phyloP scores from a whole-genome alignment of 768 basidiomycete species.

The Leccinum uliginosum region DNA sequence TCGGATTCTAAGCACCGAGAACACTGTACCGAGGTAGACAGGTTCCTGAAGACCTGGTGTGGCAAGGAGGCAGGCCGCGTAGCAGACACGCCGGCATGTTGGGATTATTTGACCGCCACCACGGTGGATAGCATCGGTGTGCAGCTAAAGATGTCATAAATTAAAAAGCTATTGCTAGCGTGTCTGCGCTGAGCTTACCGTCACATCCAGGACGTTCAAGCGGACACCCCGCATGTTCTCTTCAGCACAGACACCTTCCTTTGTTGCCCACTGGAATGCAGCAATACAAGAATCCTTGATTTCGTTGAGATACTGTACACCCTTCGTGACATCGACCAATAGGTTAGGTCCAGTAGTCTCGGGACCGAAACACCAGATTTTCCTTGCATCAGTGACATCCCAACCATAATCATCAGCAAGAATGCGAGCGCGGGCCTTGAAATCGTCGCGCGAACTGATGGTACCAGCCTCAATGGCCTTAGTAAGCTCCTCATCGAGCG shows the following conservation, averaged over 20 bases:
- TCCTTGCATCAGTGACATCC: slow-evolving; percentile 99
- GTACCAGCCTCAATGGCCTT: slow-evolving; percentile 87
- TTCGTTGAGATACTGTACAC: slow-evolving; percentile 98
- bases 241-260: slow-evolving; percentile 94
- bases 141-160: slow-evolving; percentile 51
- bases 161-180: neutral
- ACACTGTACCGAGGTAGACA: slow-evolving; percentile 73
- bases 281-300: slow-evolving; percentile 99
- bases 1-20: neutral
- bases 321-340: slow-evolving; percentile 97
- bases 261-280: slow-evolving; percentile 99
- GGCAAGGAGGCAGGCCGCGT: slow-evolving; percentile 92
- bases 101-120: slow-evolving; percentile 99
- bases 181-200: slow-evolving; percentile 46
- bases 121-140: slow-evolving; percentile 98
- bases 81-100: slow-evolving; percentile 91
- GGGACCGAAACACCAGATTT: slow-evolving; percentile 99
- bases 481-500: slow-evolving; percentile 91
- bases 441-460: slow-evolving; percentile 91
- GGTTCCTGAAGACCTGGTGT: slow-evolving; percentile 93
- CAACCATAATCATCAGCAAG: slow-evolving; percentile 96
- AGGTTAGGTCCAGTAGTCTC: slow-evolving; percentile 97
- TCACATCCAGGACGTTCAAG: slow-evolving; percentile 93
- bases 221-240: slow-evolving; percentile 99
- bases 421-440: slow-evolving; percentile 91